Conservation (phyloP, 208 protist genomes). For the Leishmania turanica region DNA sequence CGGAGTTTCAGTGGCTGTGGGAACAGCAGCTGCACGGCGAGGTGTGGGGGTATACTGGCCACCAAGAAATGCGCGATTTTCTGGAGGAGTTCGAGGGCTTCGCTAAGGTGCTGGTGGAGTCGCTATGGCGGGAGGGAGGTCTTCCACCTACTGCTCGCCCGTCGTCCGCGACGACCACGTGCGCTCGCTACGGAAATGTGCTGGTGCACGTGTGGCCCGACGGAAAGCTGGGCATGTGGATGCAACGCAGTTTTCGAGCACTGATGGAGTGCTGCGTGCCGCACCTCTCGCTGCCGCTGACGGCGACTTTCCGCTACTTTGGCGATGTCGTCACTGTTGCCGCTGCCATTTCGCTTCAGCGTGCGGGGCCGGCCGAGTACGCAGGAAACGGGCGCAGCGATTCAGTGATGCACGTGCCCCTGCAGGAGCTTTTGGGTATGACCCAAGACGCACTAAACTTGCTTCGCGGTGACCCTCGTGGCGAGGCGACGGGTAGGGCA, state of each 20-base stretch:
- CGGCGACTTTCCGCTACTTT: slow-evolving; percentile 58
- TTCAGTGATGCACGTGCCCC: slow-evolving; percentile 35
- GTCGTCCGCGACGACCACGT: not conserved
- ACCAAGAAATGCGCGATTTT: slow-evolving; percentile 27
- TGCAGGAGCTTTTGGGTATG: slow-evolving; percentile 50
- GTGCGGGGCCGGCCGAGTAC: slow-evolving; percentile 29
- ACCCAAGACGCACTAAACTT: slow-evolving; percentile 55
- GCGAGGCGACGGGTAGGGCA: not conserved
- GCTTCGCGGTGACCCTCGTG: slow-evolving; percentile 8
- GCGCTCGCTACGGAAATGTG: slow-evolving; percentile 53
- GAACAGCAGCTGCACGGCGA: slow-evolving; percentile 21
- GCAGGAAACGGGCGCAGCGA: slow-evolving; percentile 38
- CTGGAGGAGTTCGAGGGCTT: slow-evolving; percentile 46
- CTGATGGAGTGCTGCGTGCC: slow-evolving; percentile 33
- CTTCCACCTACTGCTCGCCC: not conserved
- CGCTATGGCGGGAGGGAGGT: slow-evolving; percentile 9
- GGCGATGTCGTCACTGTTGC: slow-evolving; percentile 52
- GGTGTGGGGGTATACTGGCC: slow-evolving; percentile 12
- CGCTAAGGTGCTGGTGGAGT: slow-evolving; percentile 39
- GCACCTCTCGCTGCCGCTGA: slow-evolving; percentile 50
- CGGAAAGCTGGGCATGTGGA: slow-evolving; percentile 49
- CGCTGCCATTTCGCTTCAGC: slow-evolving; percentile 48
- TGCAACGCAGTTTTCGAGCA: slow-evolving; percentile 53
- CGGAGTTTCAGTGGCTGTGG: slow-evolving; percentile 57
- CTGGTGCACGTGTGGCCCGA: slow-evolving; percentile 55